Evolutionary conservation across 2,329 filamentous ascomycete species (phyloP), one percentile per base, ranked within the genome.

Genomic region (Fusarium nurragi): DNA sequence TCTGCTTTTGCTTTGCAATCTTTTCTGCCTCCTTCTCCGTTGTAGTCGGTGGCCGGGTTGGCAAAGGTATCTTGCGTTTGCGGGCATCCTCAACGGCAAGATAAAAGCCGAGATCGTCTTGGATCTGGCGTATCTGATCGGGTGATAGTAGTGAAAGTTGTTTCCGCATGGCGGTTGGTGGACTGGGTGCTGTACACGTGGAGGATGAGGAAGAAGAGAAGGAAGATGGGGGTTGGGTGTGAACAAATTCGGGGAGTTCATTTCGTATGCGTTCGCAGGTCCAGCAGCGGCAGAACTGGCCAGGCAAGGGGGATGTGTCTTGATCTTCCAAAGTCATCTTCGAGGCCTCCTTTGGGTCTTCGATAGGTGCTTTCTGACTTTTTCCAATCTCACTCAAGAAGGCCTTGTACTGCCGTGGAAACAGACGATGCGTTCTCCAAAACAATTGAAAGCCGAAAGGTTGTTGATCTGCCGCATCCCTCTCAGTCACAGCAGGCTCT

Each of bases 221-320:
- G 6, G 12, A 3, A 7, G 6, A 2, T 5, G 21, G 16, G 8
- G 18, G 19, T 8, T 60, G 36, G n/a, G 16, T 18, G 18, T 65
- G 58, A 2, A 19, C 13, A 10, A 65, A 65, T 12, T 39, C 48
- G 4, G 61, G 50, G 16, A 45, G 4, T n/a, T 62, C 40, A 3
- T 65, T 50, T 3, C 62, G 62, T 11, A 65, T 65, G 2, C 55
- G 50, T 22, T 65, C 62, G 11, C 62, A 65, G 4, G 47, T 65
- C 62, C 62, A 64, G 18, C 61, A 65, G 6, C 37, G 52, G 13
- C 62, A 65, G 13, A 9, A 5, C 13, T 38, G 49, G 5, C 21
- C 5, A 3, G 37, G 26, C 4, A 5, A 7, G 3, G 18, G 9
- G 1, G 53, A 21, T 2, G 34, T 21, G 4, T 25, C 30, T 0